phyloP scores from a whole-genome alignment of 345 rosid species.

The Corchorus olitorius region DNA sequence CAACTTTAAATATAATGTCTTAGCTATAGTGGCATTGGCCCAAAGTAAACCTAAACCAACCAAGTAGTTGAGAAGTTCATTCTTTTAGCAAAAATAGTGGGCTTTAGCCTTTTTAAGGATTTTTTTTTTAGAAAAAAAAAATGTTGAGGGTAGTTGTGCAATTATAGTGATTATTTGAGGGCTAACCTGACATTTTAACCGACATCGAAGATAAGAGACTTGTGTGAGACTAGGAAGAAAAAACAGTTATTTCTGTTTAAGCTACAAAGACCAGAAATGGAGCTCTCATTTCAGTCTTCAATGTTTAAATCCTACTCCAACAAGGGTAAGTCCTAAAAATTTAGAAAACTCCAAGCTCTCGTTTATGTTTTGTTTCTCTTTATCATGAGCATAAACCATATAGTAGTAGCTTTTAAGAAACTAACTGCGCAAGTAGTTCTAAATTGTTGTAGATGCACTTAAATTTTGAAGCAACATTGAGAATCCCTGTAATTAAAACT shows the following conservation, averaged over 20 bases:
- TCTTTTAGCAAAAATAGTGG: no score
- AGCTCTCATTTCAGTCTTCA: constrained; percentile 31
- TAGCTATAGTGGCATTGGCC: no score
- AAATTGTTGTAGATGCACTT: constrained; percentile 22
- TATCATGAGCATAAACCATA: no score
- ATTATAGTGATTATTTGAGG: constrained; percentile 9
- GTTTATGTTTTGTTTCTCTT: no score
- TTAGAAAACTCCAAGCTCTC: background rate
- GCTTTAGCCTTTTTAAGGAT: no score
- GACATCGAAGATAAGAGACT: constrained; percentile 28
- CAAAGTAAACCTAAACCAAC: no score
- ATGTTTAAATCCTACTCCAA: constrained; percentile 30
- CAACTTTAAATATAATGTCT: no score
- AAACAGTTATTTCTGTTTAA: background rate
- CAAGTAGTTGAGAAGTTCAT: no score
- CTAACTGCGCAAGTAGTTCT: constrained; percentile 12
- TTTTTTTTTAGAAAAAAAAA: no score
- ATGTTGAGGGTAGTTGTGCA: background rate
- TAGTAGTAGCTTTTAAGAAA: no score
- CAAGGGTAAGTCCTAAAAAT: constrained; percentile 37
- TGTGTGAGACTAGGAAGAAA: no score
- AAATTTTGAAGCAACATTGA: constrained; percentile 5
- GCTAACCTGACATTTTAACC: background rate
- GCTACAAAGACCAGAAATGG: constrained; percentile 28
- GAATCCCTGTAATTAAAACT: constrained; percentile 20